These are phyloP conservation scores for Coprinopsis sp. DNA, from an alignment of 768 basidiomycete species.

Conservation along the genomic window DNA sequence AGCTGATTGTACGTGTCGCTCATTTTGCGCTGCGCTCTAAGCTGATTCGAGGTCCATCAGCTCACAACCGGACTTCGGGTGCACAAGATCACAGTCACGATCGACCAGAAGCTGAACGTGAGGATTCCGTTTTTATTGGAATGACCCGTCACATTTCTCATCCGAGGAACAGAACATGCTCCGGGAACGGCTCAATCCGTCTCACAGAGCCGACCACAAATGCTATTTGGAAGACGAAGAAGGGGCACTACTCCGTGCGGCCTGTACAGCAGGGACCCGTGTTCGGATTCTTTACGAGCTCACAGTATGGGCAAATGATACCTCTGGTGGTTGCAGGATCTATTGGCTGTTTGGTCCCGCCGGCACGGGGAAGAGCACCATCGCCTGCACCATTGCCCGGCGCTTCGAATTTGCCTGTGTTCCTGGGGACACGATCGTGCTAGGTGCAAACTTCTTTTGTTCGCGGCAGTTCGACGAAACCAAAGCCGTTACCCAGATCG, in stretches of 20 bases:
- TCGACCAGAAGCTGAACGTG: slow-evolving; percentile 6
- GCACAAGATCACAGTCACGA: slow-evolving; percentile 8
- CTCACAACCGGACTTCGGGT: slow-evolving; percentile 8
- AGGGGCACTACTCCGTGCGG: too few relatives aligned
- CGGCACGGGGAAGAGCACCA: too few relatives aligned
- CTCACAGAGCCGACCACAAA: slow-evolving; percentile 13
- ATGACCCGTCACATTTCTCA: neutral
- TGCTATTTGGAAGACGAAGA: slow-evolving; percentile 8
- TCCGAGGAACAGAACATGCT: slow-evolving; percentile 6
- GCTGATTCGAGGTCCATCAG: slow-evolving; percentile 12
- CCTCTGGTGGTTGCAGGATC: slow-evolving; percentile 12
- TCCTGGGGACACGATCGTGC: too few relatives aligned
- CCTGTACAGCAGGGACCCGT: slow-evolving; percentile 19
- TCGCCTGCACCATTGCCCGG: too few relatives aligned
- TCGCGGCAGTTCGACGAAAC: too few relatives aligned
- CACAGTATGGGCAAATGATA: slow-evolving; percentile 18
- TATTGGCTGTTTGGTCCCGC: slow-evolving; percentile 18
- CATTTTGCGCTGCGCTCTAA: slow-evolving; percentile 9
- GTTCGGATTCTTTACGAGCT: slow-evolving; percentile 19
- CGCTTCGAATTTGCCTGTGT: too few relatives aligned
- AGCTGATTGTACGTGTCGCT: too few relatives aligned
- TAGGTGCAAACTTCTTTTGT: too few relatives aligned
- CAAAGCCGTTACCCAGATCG: too few relatives aligned
- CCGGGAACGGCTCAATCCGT: slow-evolving; percentile 10
- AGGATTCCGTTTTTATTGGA: neutral